These are phyloP conservation scores for Torrubiellomyces zombiae DNA, from an alignment of 2,329 filamentous ascomycete species.

Conservation along the genomic window DNA sequence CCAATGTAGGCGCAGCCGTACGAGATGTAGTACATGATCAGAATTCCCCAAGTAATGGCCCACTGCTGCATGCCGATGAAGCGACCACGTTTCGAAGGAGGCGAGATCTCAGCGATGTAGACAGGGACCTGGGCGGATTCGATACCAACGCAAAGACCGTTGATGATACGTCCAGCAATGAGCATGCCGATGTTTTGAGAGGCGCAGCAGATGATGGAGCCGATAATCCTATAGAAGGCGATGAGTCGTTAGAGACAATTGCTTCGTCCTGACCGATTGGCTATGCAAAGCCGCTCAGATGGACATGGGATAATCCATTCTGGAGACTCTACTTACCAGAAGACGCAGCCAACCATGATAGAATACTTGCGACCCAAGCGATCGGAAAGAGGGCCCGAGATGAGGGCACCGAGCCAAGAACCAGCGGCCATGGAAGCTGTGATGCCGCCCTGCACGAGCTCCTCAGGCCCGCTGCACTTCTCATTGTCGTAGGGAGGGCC, in stretches of 20 bases:
- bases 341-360: conserved; percentile 31
- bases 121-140: conserved; percentile 50
- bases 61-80: conserved; percentile 61
- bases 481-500: conserved; percentile 14
- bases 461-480: conserved; percentile 17
- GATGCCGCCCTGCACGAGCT: conserved; percentile 32
- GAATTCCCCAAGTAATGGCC: conserved; percentile 50
- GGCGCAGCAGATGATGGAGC: conserved; percentile 28
- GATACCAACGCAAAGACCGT: conserved; percentile 51
- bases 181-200: conserved; percentile 31
- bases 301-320: too few species aligned
- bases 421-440: conserved; percentile 34
- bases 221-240: conserved; percentile 22
- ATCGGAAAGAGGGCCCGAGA: conserved; percentile 32
- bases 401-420: conserved; percentile 30
- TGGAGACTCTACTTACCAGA: conserved; percentile 32
- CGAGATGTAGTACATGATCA: conserved; percentile 55
- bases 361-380: conserved; percentile 30
- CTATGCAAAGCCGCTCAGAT: too few species aligned
- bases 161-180: conserved; percentile 41
- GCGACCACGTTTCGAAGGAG: conserved; percentile 37
- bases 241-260: too few species aligned
- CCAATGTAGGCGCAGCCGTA: conserved; percentile 46
- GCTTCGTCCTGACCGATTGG: too few species aligned
- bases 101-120: conserved; percentile 50